Evolutionary conservation across 2,329 filamentous ascomycete species (phyloP), one percentile per base, ranked within the genome.

Genomic region (Bretziella fagacearum): DNA sequence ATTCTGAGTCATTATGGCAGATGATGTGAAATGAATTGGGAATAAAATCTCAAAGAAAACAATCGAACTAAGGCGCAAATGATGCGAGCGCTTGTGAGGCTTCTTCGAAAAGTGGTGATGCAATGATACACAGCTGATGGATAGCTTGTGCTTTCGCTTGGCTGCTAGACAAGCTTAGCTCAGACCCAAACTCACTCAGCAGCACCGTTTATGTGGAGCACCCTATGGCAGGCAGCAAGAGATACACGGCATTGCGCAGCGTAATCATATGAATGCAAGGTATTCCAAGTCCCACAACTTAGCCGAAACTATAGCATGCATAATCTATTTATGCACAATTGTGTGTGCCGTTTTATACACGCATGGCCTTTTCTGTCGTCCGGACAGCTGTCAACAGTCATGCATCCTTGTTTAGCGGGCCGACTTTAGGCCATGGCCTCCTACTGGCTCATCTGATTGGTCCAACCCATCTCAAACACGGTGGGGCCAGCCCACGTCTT

Each of bases 21-120:
- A n/a, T n/a, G 63, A 84, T 78, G 17, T 17, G n/a, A 53, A 87
- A 84, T 86, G 94, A 95, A 53, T 52, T 20, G 15, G 23, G 6
- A 44, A 10, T 6, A 15, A 44, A 35, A 33, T 17, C 4, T n/a
- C 8, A 25, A 33, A 5, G 22, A 26, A 35, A 26, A 18, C 20
- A 26, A 6, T 8, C 17, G 37, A 26, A 11, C 18, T 32, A 40
- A n/a, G n/a, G n/a, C n/a, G n/a, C n/a, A n/a, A n/a, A n/a, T n/a
- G n/a, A n/a, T n/a, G n/a, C n/a, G n/a, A n/a, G n/a, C 13, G 11
- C 6, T 26, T n/a, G 33, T 23, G 17, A 33, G 10, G 20, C 23
- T 27, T 22, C 22, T 18, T 22, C 15, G 15, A n/a, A 23, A 23
- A 20, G 13, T 18, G 22, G 20, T 46, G 44, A 35, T 35, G 33